Evolutionary conservation across 495 filamentous ascomycete species (phyloP), one percentile per base, ranked within the genome.

Genomic region (Aspergillus hancockii): DNA sequence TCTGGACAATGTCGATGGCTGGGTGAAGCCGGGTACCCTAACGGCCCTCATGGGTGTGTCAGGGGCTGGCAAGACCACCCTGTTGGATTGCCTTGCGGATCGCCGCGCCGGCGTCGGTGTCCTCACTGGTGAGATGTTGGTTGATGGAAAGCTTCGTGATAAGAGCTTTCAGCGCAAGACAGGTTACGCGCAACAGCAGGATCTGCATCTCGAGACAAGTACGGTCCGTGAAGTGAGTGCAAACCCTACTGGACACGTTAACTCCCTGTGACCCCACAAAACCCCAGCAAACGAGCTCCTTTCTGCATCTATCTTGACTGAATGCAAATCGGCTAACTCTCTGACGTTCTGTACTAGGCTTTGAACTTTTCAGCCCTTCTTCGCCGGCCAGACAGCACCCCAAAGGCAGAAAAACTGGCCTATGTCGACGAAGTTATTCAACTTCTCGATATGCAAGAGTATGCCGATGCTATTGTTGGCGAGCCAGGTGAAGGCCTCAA

Each of bases 391-490:
- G 82, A 81, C 75, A 86, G 16, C 80, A 88, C 16, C 75, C 88
- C 4, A 79, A 79, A 28, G 22, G 67, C 80, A 45, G 90, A 96
- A 70, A 97, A 97, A 74, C 72, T 89, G 18, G 90, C 79, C 3
- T 95, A 95, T 61, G 92, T 95, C 25, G 86, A 95, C 32, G 89
- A 95, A 67, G 90, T 97, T 51, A 94, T 97, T 66, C 88, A 86
- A 72, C 82, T 95, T n/a, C 73, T 97, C 32, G 89, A 91, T 19
- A 93, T 96, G 92, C 86, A 62, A 36, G 50, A 57, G 12, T 70
- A 65, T 43, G 64, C 64, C 6, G 67, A 65, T 49, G 67, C 67
- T n/a, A 49, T 70, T 12, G 65, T 70, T 1, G 67, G 67, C 16
- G 62, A 63, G 36, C 43, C 64, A 5, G 67, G 67, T 1, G 62